Evolutionary conservation across 1,284 basidiomycete species (phyloP).

Genomic region (Spongispora temasekensis): DNA sequence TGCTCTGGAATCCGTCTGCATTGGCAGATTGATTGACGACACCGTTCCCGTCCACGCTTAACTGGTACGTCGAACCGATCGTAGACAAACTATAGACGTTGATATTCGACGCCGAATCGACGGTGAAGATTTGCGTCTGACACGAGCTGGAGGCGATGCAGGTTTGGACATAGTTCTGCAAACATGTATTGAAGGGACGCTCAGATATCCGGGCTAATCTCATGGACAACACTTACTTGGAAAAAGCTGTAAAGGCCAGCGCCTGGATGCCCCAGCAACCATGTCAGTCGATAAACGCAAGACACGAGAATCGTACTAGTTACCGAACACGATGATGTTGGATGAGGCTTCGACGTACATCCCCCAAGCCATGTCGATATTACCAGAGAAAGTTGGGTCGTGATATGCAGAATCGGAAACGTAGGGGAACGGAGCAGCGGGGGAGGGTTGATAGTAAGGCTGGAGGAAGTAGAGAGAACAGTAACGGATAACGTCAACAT

Average conservation of each 20-base stretch:
- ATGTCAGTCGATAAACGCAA: not conserved
- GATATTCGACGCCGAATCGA: conserved; percentile 56
- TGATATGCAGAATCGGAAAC: conserved; percentile 46
- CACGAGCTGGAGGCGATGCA: conserved; percentile 54
- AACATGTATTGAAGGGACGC: too few species aligned
- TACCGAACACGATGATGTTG: conserved; percentile 64
- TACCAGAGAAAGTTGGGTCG: conserved; percentile 52
- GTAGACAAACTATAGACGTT: conserved; percentile 64
- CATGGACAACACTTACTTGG: conserved; percentile 35
- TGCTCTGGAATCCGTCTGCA: conserved; percentile 61
- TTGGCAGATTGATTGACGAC: conserved; percentile 53
- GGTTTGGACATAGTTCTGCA: conserved; percentile 53
- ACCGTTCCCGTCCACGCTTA: conserved; percentile 56
- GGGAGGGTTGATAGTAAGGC: conserved; percentile 68
- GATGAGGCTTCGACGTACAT: conserved; percentile 54
- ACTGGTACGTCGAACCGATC: conserved; percentile 55
- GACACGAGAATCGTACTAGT: not conserved
- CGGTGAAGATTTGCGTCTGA: conserved; percentile 59
- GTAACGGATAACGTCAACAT: not conserved
- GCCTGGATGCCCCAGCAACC: conserved; percentile 39
- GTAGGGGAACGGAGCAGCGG: conserved; percentile 60
- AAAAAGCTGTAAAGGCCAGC: conserved; percentile 73
- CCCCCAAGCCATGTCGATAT: conserved; percentile 55
- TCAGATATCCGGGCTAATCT: too few species aligned
- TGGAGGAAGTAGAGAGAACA: conserved; percentile 22